A percentile compares a stretch with the other conserved stretches of the same genome.
Conservation (phyloP, 352 stramenopile genomes). For the Blastocystis sp. region DNA sequence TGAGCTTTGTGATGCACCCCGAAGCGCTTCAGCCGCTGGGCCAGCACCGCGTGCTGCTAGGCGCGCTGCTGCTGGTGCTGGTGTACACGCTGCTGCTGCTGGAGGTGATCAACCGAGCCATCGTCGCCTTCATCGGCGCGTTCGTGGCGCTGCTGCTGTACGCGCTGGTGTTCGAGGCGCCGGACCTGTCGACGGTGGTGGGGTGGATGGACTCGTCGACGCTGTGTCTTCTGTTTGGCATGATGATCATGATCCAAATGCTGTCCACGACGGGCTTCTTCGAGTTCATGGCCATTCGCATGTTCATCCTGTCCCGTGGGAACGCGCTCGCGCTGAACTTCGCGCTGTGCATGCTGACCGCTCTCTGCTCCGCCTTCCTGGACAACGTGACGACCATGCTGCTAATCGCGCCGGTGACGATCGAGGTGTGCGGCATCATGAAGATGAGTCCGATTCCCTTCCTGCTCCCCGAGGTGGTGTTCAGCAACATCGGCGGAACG, state of each 20-base stretch:
- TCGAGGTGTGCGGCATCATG: slow-evolving; percentile 75
- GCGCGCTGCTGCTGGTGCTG: slow-evolving; percentile 72
- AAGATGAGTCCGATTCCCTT: slow-evolving; percentile 74
- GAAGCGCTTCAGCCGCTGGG: slow-evolving; percentile 52
- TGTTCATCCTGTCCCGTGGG: slow-evolving; percentile 73
- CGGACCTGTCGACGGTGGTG: slow-evolving; percentile 71
- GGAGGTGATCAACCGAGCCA: slow-evolving; percentile 75
- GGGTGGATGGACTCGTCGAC: slow-evolving; percentile 72
- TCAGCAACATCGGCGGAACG: slow-evolving; percentile 75
- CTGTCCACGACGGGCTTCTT: slow-evolving; percentile 75
- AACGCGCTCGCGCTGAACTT: slow-evolving; percentile 68
- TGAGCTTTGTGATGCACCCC: slow-evolving; percentile 68
- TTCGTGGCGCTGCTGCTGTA: slow-evolving; percentile 74
- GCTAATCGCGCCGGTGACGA: slow-evolving; percentile 75
- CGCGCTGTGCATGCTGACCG: slow-evolving; percentile 73
- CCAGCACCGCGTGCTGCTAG: slow-evolving; percentile 59
- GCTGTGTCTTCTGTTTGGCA: slow-evolving; percentile 75
- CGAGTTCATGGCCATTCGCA: slow-evolving; percentile 74
- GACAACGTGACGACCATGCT: slow-evolving; percentile 77
- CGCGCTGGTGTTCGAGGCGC: slow-evolving; percentile 73
- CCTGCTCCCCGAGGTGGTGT: slow-evolving; percentile 74
- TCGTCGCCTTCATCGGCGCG: slow-evolving; percentile 75
- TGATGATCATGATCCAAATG: slow-evolving; percentile 76
- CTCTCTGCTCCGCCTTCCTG: slow-evolving; percentile 74
- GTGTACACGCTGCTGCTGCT: slow-evolving; percentile 75